Evolutionary conservation across 495 filamentous ascomycete species (phyloP).

Genomic region (Trichoderma orchidacearum): DNA sequence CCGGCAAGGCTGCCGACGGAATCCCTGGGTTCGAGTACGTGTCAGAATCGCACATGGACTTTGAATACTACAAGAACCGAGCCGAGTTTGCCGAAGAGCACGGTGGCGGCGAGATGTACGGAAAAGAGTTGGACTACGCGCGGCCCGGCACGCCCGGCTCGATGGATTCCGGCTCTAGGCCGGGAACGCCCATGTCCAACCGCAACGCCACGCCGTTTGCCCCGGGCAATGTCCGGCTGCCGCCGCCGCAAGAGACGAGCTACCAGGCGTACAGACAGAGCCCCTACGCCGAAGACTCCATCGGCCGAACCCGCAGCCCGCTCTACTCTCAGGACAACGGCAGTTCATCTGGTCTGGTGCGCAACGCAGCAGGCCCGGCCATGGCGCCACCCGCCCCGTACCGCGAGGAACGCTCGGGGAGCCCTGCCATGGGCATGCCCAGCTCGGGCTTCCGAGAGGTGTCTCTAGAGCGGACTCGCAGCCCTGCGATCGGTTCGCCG

Average conservation of each 20-base stretch:
- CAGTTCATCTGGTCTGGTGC: slow-evolving; percentile 27
- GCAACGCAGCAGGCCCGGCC: slow-evolving; percentile 26
- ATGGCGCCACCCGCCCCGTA: slow-evolving; percentile 11
- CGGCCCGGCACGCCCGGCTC: slow-evolving; percentile 55
- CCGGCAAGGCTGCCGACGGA: slow-evolving; percentile 47
- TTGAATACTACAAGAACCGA: slow-evolving; percentile 79
- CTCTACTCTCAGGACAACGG: slow-evolving; percentile 28
- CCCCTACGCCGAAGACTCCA: background rate
- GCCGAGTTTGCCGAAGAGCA: slow-evolving; percentile 80
- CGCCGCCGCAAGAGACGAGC: background rate
- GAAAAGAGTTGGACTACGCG: slow-evolving; percentile 49
- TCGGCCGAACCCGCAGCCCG: slow-evolving; percentile 13
- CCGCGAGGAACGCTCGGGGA: background rate
- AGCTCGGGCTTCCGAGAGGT: background rate
- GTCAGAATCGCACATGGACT: slow-evolving; percentile 79
- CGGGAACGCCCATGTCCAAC: slow-evolving; percentile 23
- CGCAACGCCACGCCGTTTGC: slow-evolving; percentile 11
- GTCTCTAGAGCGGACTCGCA: slow-evolving; percentile 19
- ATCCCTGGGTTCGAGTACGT: slow-evolving; percentile 73
- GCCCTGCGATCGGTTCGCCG: slow-evolving; percentile 10
- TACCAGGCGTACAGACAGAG: background rate
- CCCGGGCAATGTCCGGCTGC: slow-evolving; percentile 6
- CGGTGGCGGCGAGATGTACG: slow-evolving; percentile 65
- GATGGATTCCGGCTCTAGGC: slow-evolving; percentile 26
- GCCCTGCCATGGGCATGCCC: slow-evolving; percentile 4